Evolutionary conservation across 2,329 filamentous ascomycete genomes (phyloP).

Genomic region (Diplodia intermedia): DNA sequence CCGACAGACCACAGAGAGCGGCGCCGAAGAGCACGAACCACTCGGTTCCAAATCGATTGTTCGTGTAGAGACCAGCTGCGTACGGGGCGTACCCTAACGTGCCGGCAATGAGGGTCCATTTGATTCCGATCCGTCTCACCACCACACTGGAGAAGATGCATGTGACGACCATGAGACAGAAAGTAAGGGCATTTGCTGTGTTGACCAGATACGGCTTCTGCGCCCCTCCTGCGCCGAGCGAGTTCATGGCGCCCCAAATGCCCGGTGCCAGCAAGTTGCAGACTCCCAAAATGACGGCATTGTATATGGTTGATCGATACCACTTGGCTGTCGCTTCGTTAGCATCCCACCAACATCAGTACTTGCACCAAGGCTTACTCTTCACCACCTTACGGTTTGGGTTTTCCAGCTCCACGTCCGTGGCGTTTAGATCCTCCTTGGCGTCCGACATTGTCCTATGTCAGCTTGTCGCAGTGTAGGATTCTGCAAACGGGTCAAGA

Average conservation of each 20-base stretch:
- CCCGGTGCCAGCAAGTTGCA: constrained; percentile 75
- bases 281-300: constrained; percentile 73
- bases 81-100: constrained; percentile 76
- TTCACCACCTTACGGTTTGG: constrained; percentile 24
- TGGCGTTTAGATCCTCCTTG: constrained; percentile 13
- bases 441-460: constrained; percentile 17
- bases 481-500: constrained; percentile 10
- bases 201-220: constrained; percentile 72
- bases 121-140: constrained; percentile 73
- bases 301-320: constrained; percentile 75
- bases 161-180: constrained; percentile 74
- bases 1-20: constrained; percentile 71
- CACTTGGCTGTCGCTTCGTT: constrained; percentile 60
- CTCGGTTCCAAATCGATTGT: constrained; percentile 72
- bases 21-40: constrained; percentile 75
- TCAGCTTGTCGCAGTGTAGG: not conserved
- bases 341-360: not conserved
- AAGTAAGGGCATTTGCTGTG: constrained; percentile 73
- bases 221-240: constrained; percentile 72
- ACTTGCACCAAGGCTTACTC: not conserved
- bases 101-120: constrained; percentile 72
- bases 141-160: constrained; percentile 70
- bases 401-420: constrained; percentile 25
- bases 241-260: constrained; percentile 76
- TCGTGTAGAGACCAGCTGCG: constrained; percentile 73